Evolutionary conservation across 345 rosid genomes (phyloP).

Genomic region (Brassica juncea): DNA sequence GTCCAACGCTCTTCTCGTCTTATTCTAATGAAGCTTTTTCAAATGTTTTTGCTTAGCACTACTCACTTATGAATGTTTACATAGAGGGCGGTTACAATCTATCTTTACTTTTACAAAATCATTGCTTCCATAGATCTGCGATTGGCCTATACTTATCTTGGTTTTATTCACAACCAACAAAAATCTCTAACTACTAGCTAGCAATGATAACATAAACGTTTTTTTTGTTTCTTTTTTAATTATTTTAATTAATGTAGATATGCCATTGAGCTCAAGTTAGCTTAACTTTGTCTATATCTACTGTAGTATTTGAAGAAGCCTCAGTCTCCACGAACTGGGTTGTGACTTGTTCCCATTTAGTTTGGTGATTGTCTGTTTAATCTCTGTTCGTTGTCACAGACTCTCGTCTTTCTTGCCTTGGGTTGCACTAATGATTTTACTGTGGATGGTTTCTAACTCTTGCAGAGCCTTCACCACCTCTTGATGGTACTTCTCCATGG

Average conservation of each 20-base stretch:
- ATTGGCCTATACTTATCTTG: conserved; percentile 2
- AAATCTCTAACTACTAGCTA: conserved; percentile 14
- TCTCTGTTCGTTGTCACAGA: conserved; percentile 19
- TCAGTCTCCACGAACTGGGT: conserved; percentile 35
- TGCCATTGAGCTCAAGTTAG: neutral
- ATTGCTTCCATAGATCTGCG: neutral
- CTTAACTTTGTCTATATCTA: neutral
- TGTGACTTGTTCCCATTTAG: conserved; percentile 33
- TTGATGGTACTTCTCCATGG: conserved; percentile 6
- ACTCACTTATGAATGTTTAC: conserved; percentile 5
- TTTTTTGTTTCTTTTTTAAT: neutral
- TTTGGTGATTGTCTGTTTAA: conserved; percentile 30
- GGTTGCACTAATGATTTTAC: conserved; percentile 7
- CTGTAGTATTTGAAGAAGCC: neutral
- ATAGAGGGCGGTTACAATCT: neutral
- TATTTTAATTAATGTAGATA: neutral
- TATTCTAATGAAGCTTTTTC: too few relatives aligned
- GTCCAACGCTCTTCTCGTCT: too few relatives aligned
- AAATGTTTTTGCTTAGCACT: neutral
- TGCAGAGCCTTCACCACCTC: conserved; percentile 28
- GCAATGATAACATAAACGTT: neutral
- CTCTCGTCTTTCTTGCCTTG: conserved; percentile 11
- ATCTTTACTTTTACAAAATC: too few relatives aligned
- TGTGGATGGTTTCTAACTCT: conserved; percentile 15
- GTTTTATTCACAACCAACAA: conserved; percentile 17